Percentiles rank a stretch among this genome's conserved stretches.
These are phyloP conservation scores for Paspalum vaginatum DNA, from an alignment of 176 grass and related monocot species.

Conservation along the genomic window DNA sequence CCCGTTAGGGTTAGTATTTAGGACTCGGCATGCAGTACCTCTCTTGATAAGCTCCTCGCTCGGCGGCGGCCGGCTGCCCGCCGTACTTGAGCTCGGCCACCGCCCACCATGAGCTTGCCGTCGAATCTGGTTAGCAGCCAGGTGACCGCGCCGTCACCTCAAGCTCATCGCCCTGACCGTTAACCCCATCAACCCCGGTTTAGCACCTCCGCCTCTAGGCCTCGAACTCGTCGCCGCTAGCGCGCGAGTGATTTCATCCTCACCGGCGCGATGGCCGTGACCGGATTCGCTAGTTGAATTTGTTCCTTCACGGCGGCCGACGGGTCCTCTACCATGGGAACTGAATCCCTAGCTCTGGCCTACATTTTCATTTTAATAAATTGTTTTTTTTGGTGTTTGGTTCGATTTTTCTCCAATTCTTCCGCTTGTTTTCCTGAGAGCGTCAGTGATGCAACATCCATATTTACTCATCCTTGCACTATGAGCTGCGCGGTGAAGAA, in stretches of 20 bases:
- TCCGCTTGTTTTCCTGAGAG: neutral
- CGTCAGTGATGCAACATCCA: constrained; percentile 54
- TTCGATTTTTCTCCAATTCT: neutral
- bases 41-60: too few species aligned
- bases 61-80: too few species aligned
- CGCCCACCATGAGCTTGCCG: too few species aligned
- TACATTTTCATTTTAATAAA: neutral
- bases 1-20: too few species aligned
- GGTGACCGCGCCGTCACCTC: neutral
- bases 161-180: neutral
- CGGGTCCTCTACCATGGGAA: neutral
- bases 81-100: too few species aligned
- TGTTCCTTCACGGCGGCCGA: neutral
- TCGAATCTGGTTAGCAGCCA: too few species aligned
- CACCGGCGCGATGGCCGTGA: neutral
- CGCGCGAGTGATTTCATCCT: neutral
- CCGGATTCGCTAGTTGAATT: neutral
- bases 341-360: neutral
- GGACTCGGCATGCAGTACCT: too few species aligned
- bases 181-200: neutral
- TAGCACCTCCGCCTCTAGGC: neutral
- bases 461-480: constrained; percentile 57
- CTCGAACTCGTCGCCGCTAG: neutral
- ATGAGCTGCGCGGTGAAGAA: constrained; percentile 51
- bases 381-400: neutral